Base-by-base conservation (phyloP, 257 asterid genomes). In the Solanum chiquidenum region DNA sequence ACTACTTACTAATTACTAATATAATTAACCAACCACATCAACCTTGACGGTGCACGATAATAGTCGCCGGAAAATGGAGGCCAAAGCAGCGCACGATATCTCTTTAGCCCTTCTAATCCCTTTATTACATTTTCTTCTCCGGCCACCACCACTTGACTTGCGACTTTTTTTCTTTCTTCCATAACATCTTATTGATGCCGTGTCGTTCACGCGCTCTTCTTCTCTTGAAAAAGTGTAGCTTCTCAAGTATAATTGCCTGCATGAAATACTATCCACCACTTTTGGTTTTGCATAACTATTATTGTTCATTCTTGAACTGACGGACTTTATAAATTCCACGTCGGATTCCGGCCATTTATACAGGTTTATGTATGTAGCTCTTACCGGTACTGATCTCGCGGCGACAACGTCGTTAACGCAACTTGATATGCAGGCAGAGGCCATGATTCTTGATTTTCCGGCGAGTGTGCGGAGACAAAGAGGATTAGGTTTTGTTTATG, bases 341-440 rank as follows among this genome's bases (percentile, higher is more conserved):
- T 95, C 98, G 42, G 98, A 94, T 90, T 92, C 98, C 83, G 98
- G 98, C 98, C 98, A 94, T 90, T 95, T 96, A 95, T 95, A 95
- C 68, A 94, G 94, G 91, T 90, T 96, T n/a, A 92, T 92, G 23
- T 95, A 94, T 38, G 92, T 94, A 68, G 96, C 98, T 83, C 98
- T 89, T 13, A 93, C 91, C 1, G 98, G 98, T 6, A 9, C 16
- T 73, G 73, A 87, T 44, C 90, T 87, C 20, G 93, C 84, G 5
- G 94, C 86, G 5, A 77, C 86, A 18, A 80, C 13, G 35, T 95
- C 98, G 3, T 88, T 86, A 34, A 90, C 91, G 66, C 95, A 92
- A 69, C 87, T 92, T 40, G 97, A 88, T 87, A 92, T 94, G 94
- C 98, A 95, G 16, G 88, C 75, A 9, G 93, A 90, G 46, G 92